Evolutionary conservation across 495 filamentous ascomycete species (phyloP), one percentile per base, ranked within the genome.

Genomic region (Penicillium canescens): DNA sequence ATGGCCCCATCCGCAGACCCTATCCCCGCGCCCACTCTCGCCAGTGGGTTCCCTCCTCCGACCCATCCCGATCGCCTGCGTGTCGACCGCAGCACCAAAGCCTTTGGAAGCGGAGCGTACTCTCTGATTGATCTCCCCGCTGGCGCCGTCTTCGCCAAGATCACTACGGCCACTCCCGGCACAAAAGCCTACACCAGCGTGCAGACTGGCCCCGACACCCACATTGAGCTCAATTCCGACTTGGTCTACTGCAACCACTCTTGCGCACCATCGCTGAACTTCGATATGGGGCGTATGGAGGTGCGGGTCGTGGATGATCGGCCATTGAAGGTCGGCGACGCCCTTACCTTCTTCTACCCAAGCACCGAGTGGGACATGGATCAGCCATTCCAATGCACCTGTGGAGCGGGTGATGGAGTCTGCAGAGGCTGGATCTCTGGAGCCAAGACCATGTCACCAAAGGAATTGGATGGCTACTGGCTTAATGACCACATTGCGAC

Each of bases 311-410:
- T 70, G 3, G 80, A 80, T 11, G 70, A 78, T 14, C 79, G 80
- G 34, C 74, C 88, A 23, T 46, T 77, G 57, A 68, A 77, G 43
- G 62, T 57, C 2, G 87, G 86, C 33, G 82, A 90, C 46, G 80
- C 84, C 50, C 67, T 90, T 39, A 90, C 87, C 50, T 90, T 89
- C 76, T 91, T 91, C 73, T 91, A 91, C 63, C 88, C 88, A 6
- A 86, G 81, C 49, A 86, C 86, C 4, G 88, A 91, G 69, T 91
- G 85, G 85, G 61, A 78, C 52, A 90, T 90, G 87, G 82, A 82
- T 39, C 86, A 90, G 70, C 73, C 83, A 14, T 91, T 91, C 59
- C 71, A 82, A 53, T 91, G 88, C 62, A 71, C 67, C 35, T 91
- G 88, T 64, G 78, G 80, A 8, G 73, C 66, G 18, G 56, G 50